Evolutionary conservation across 805 yeast genomes (phyloP).

Genomic region (Sugiyamaella mastotermitis): DNA sequence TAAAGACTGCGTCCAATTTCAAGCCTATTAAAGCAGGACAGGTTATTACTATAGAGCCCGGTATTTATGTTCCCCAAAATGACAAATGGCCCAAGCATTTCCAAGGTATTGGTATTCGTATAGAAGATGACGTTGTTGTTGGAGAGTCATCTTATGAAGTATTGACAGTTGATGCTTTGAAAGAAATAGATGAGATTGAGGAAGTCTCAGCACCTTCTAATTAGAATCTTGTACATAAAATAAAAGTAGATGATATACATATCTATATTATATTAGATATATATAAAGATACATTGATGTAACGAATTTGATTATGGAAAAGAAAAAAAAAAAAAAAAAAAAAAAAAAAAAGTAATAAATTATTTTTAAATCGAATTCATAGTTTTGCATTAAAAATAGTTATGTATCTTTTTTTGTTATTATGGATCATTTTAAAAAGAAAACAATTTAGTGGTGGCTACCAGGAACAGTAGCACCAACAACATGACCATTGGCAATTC

Average conservation of each 20-base stretch:
- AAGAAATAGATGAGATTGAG: constrained; percentile 81
- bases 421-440: too few species aligned
- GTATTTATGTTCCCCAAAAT: constrained; percentile 77
- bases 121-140: constrained; percentile 90
- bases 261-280: not conserved
- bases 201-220: constrained; percentile 5
- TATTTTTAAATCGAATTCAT: too few species aligned
- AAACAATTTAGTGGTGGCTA: constrained; percentile 14
- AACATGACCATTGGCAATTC: constrained; percentile 57
- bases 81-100: constrained; percentile 69
- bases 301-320: too few species aligned
- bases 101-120: constrained; percentile 86
- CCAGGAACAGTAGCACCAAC: constrained; percentile 38
- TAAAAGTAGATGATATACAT: not conserved
- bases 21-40: constrained; percentile 57
- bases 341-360: too few species aligned
- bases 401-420: too few species aligned
- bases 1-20: constrained; percentile 40
- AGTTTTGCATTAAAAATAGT: too few species aligned
- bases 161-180: constrained; percentile 76
- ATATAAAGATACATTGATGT: not conserved
- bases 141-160: constrained; percentile 49
- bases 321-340: too few species aligned
- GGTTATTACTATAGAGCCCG: constrained; percentile 94
- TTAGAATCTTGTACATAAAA: not conserved